Evolutionary conservation across 176 grass and related monocot genomes (phyloP), one percentile per base, ranked within the genome.

Genomic region (Raddia guianensis): DNA sequence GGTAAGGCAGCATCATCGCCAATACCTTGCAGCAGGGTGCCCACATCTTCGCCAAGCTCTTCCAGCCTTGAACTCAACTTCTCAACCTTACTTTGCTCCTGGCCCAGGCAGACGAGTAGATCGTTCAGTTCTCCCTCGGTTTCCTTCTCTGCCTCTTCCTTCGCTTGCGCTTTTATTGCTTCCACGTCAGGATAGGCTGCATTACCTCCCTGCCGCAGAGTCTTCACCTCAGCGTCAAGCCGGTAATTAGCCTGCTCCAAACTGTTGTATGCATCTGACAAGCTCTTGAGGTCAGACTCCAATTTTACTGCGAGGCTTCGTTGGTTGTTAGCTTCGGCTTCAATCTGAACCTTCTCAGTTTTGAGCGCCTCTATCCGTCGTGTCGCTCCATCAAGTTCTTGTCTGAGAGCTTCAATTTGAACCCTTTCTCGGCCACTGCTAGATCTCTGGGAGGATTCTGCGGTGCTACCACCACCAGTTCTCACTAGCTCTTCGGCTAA

Each of bases 31-130:
- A 99, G 76, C 81, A 99, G 82, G 12, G 89, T 66, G 69, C 96
- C 93, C 54, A 91, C 87, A 59, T 99, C 92, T 75, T 96, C 97
- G 0, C 93, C 97, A 9, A 99, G 79, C 79, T 96, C 97, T 21
- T 70, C 86, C 52, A 99, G 65, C 82, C 80, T 88, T 79, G 89
- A 35, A 58, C 88, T 90, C 73, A 99, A 79, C 80, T 91, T 96
- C 91, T 99, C 93, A n/a, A 99, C 97, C 91, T 99, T 99, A 44
- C 63, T 99, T 63, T 99, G 97, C 74, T 99, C 97, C 85, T 99
- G 97, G 11, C 97, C 97, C n/a, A 96, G 86, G 86, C 97, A 99
- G 80, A 99, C 87, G 3, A 99, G 84, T 4, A 99, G 91, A 84
- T 99, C 97, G 66, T 90, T 96, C 80, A 96, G 75, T 79, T 99